phyloP scores from a whole-genome alignment of 2,329 filamentous ascomycete genomes.

The Fusarium sp. region DNA sequence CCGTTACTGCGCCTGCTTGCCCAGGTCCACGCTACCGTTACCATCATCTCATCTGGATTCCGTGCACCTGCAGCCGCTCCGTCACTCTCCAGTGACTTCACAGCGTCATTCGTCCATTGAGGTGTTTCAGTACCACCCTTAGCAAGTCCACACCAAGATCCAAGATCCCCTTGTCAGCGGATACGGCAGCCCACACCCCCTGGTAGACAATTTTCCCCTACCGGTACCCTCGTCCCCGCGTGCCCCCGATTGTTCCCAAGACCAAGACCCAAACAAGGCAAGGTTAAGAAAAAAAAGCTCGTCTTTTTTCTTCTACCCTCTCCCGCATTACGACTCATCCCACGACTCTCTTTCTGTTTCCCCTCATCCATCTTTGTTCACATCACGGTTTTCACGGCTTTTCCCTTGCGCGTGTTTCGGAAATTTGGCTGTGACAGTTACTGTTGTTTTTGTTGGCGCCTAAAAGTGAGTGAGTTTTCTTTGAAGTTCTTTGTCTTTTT shows the following conservation, averaged over 20 bases:
- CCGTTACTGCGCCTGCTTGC: constrained; percentile 42
- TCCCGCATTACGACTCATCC: constrained; percentile 50
- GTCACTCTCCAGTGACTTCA: constrained; percentile 42
- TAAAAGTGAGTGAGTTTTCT: constrained; percentile 62
- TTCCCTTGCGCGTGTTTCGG: constrained; percentile 62
- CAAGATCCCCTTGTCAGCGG: constrained; percentile 49
- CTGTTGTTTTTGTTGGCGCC: constrained; percentile 63
- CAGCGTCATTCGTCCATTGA: constrained; percentile 47
- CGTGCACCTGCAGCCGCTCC: constrained; percentile 45
- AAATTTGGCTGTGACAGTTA: constrained; percentile 57
- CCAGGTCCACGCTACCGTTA: constrained; percentile 43
- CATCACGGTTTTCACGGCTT: constrained; percentile 57
- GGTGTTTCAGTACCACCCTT: constrained; percentile 49
- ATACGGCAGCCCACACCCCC: constrained; percentile 48
- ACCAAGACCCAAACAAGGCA: constrained; percentile 48
- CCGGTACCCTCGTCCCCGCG: constrained; percentile 50
- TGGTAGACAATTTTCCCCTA: constrained; percentile 50
- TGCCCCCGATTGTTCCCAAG: constrained; percentile 48
- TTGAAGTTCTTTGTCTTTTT: constrained; percentile 30
- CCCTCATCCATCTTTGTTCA: constrained; percentile 50
- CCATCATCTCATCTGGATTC: constrained; percentile 45
- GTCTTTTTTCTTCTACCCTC: constrained; percentile 49
- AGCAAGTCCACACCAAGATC: constrained; percentile 46
- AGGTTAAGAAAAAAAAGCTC: constrained; percentile 52
- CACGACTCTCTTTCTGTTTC: constrained; percentile 51